Percentiles rank a stretch among this genome's conserved stretches.
Conservation (phyloP, 768 basidiomycete species). For the Inosperma sp. region DNA sequence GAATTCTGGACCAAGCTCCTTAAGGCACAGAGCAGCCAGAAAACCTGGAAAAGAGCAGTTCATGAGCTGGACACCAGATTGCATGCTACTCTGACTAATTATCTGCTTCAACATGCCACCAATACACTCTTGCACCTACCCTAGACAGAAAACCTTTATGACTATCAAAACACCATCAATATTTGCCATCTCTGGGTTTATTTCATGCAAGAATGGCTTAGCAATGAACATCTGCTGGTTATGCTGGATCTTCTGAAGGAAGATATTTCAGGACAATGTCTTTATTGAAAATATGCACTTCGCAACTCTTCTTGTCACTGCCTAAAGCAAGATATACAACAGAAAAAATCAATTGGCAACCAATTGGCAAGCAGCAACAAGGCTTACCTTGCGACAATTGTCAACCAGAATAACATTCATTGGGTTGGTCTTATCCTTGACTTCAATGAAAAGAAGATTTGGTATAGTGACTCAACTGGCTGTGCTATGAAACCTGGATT, state of each 20-base stretch:
- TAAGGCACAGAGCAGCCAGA: neutral
- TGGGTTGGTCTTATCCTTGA: neutral
- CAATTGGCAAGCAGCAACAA: neutral
- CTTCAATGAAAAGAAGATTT: neutral
- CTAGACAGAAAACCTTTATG: neutral
- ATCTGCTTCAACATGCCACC: neutral
- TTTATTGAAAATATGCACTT: slow-evolving; percentile 1
- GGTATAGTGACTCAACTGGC: neutral
- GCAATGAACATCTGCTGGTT: neutral
- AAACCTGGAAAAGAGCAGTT: neutral
- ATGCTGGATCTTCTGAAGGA: neutral
- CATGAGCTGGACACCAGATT: neutral
- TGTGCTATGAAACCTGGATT: neutral
- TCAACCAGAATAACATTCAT: slow-evolving; percentile 4
- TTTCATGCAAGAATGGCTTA: neutral
- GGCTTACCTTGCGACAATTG: neutral
- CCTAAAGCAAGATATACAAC: neutral
- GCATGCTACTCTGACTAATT: neutral
- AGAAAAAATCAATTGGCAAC: neutral
- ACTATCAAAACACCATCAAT: neutral
- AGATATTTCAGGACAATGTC: neutral
- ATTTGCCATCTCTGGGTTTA: neutral
- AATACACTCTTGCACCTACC: neutral
- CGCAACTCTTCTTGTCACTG: neutral
- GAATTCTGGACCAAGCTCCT: neutral